These are phyloP conservation scores for Alternaria rosae DNA, from an alignment of 2,329 filamentous ascomycete species.

Conservation along the genomic window DNA sequence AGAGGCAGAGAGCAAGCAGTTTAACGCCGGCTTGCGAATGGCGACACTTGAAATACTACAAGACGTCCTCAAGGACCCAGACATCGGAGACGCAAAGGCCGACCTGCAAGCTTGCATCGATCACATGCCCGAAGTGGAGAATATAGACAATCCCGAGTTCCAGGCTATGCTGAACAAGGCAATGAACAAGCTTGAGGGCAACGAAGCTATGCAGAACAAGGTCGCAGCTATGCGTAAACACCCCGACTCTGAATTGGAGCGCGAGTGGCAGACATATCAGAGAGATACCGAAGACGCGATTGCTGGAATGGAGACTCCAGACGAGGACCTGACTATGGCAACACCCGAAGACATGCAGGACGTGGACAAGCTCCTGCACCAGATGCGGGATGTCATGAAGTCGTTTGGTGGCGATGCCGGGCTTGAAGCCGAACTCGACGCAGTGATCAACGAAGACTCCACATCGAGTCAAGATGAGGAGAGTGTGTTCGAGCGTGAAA, in stretches of 20 bases:
- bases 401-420: constrained; percentile 28
- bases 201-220: constrained; percentile 31
- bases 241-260: constrained; percentile 16
- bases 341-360: constrained; percentile 25
- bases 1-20: constrained; percentile 23
- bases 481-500: constrained; percentile 26
- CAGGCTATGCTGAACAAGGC: constrained; percentile 28
- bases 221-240: constrained; percentile 19
- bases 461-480: constrained; percentile 14
- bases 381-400: constrained; percentile 39
- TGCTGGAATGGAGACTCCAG: constrained; percentile 11
- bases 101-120: constrained; percentile 36
- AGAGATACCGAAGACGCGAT: constrained; percentile 20
- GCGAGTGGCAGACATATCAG: constrained; percentile 20
- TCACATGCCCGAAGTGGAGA: constrained; percentile 29
- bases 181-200: constrained; percentile 31
- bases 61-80: constrained; percentile 40
- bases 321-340: constrained; percentile 12
- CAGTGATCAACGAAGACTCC: constrained; percentile 28
- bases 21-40: constrained; percentile 24
- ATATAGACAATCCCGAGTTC: constrained; percentile 31
- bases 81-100: constrained; percentile 27
- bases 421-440: constrained; percentile 33
- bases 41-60: constrained; percentile 32
- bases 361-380: constrained; percentile 28